Base-by-base conservation (phyloP, 1,139 yeast species). In the Saccharomycopsis phalli region DNA sequence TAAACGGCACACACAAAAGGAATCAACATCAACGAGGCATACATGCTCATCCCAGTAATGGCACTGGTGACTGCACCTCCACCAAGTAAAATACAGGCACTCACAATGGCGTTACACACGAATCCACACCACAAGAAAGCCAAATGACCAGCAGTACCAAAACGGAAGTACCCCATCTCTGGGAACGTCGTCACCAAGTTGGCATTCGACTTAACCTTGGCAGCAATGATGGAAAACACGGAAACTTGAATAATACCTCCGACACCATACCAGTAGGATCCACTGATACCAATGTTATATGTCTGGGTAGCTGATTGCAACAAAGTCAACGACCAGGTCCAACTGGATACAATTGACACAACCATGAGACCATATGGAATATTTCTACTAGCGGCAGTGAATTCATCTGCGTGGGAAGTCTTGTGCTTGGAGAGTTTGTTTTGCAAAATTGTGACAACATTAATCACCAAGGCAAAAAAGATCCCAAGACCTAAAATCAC, bases 1-100 rank as follows among this genome's bases (percentile, higher is more conserved):
- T 66, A 68, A 20, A 65, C 52, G n/a, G 67, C 66, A 39, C 62
- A 62, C 8, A 63, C 66, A 33, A 64, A 49, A 2, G 69, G 68
- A 30, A 65, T 50, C 30, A 65, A 50, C 49, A 60, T 56, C 13
- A 61, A 51, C 2, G 66, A 58, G 14, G 68, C 68, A 45, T 63
- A 59, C 28, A 50, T 53, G 45, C 58, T 56, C 51, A 65, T 60
- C 6, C 66, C 66, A 11, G 68, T 61, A 13, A 61, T 56, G 11
- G 65, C 66, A 35, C 52, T 43, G 37, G 63, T 57, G 2, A 61
- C 66, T 6, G 64, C 59, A 14, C 61, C 56, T 4, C 69, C 69
- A 29, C 66, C 67, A n/a, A 64, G 45, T 14, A 65, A 50, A 34
- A 65, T 60, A 51, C 66, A 60, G 4, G 65, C 51, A 32, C 65